Conservation (phyloP, 75 land plant species). For the Pinus taeda region DNA sequence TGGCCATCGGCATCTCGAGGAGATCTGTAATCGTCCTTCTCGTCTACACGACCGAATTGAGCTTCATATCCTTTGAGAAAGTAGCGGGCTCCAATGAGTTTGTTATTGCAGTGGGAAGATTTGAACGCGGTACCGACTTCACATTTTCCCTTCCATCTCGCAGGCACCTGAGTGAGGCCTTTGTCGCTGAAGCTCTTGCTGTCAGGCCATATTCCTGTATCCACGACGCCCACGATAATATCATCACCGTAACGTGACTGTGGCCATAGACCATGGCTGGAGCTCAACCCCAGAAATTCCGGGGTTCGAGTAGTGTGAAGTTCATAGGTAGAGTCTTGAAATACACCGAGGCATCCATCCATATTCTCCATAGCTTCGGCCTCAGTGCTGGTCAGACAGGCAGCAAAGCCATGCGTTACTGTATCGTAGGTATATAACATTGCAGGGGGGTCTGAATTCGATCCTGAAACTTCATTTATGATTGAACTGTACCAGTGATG, state of each 20-base stretch:
- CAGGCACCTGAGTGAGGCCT: conserved; percentile 38
- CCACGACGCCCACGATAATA: too few species aligned
- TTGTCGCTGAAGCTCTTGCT: conserved; percentile 59
- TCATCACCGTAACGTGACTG: too few species aligned
- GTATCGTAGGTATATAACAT: conserved; percentile 57
- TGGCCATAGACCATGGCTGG: conserved; percentile 9
- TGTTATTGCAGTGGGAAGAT: conserved; percentile 42
- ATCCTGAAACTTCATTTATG: conserved; percentile 18
- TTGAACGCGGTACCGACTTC: conserved; percentile 40
- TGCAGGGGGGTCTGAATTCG: conserved; percentile 3
- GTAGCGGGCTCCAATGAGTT: conserved; percentile 57
- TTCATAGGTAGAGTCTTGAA: conserved; percentile 41
- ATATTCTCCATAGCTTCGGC: conserved; percentile 30
- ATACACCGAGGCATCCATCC: conserved; percentile 45
- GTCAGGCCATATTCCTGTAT: conserved; percentile 42
- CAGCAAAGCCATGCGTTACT: conserved; percentile 76
- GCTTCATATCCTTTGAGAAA: conserved; percentile 61
- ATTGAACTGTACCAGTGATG: conserved; percentile 56
- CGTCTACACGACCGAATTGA: conserved; percentile 22
- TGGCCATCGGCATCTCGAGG: conserved; percentile 72
- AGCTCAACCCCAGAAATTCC: conserved; percentile 43
- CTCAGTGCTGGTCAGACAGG: conserved; percentile 34
- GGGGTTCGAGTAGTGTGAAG: conserved; percentile 64
- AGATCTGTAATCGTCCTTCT: conserved; percentile 54
- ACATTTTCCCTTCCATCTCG: conserved; percentile 63